Evolutionary conservation across 345 rosid genomes (phyloP).

Genomic region (Dovyalis caffra): DNA sequence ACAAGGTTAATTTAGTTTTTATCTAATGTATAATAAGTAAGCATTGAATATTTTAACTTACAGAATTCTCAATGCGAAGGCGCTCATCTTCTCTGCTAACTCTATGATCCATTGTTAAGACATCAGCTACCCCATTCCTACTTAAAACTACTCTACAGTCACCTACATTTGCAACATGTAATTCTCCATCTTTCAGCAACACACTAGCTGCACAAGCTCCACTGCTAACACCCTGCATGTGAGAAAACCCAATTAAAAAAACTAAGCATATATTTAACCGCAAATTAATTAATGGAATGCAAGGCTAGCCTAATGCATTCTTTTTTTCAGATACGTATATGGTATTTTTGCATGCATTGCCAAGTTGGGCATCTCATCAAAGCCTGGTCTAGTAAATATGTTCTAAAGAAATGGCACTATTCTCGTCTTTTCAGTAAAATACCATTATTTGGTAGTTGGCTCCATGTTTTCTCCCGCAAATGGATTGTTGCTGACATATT

Average conservation of each 20-base stretch:
- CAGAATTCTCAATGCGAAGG: constrained; percentile 42
- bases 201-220: constrained; percentile 54
- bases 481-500: background rate
- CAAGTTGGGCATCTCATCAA: background rate
- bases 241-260: background rate
- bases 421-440: background rate
- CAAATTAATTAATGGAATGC: background rate
- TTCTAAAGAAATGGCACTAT: background rate
- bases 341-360: too few species aligned
- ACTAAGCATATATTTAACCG: background rate
- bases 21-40: background rate
- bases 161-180: constrained; percentile 48
- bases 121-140: constrained; percentile 39
- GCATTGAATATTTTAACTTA: constrained; percentile 4
- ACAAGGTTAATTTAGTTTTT: background rate
- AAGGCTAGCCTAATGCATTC: too few species aligned
- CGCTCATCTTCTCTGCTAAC: constrained; percentile 44
- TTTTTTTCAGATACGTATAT: too few species aligned
- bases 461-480: background rate
- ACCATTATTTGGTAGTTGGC: background rate
- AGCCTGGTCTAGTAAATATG: too few species aligned
- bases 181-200: constrained; percentile 35
- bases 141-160: constrained; percentile 53
- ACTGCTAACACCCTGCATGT: constrained; percentile 37
- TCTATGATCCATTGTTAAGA: constrained; percentile 45